A percentile compares a stretch with the other conserved stretches of the same genome.
phyloP scores from a whole-genome alignment of 345 rosid genomes.

The Schrenkiella parvula region DNA sequence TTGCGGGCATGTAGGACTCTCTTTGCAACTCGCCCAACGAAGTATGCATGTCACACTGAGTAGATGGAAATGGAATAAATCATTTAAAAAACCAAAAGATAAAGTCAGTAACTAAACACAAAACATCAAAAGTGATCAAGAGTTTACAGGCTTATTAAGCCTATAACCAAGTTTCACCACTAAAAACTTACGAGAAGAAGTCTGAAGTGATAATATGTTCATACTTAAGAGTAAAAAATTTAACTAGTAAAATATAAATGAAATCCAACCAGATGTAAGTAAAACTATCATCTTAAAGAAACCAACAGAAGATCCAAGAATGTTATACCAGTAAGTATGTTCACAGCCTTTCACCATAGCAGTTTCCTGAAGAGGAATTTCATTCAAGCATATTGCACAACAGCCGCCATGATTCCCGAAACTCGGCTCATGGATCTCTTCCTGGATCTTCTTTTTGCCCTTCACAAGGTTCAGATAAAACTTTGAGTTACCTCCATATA shows the following conservation, averaged over 20 bases:
- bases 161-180: neutral
- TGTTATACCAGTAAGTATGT: slow-evolving; percentile 78
- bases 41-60: slow-evolving; percentile 82
- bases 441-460: slow-evolving; percentile 40
- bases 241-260: neutral
- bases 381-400: slow-evolving; percentile 81
- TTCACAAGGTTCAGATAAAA: slow-evolving; percentile 26
- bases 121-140: neutral
- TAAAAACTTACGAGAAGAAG: neutral
- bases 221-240: neutral
- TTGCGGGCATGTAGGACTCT: slow-evolving; percentile 80
- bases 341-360: slow-evolving; percentile 95
- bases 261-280: neutral
- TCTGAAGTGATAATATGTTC: neutral
- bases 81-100: neutral
- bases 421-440: slow-evolving; percentile 31
- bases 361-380: slow-evolving; percentile 74
- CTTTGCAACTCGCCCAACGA: slow-evolving; percentile 73
- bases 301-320: neutral
- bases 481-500: neutral
- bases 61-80: slow-evolving; percentile 22
- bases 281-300: neutral
- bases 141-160: neutral
- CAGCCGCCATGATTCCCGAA: slow-evolving; percentile 64
- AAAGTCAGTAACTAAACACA: slow-evolving; percentile 5